Percentiles rank a stretch among this genome's conserved stretches.
Evolutionary conservation across 1,139 yeast species (phyloP).

Genomic region (Yamadazyma membranifaciens): DNA sequence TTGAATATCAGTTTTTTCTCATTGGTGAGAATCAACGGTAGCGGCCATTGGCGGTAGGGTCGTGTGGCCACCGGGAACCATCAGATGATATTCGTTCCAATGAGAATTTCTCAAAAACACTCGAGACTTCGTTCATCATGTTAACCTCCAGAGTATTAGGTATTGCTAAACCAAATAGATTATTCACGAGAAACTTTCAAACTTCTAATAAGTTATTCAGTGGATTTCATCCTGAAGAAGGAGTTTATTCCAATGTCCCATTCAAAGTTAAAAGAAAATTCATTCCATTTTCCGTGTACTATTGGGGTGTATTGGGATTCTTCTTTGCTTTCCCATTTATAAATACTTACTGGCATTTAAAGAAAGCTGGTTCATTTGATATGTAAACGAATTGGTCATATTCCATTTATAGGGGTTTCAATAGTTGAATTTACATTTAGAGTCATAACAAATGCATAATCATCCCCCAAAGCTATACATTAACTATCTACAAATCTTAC

Average conservation of each 20-base stretch:
- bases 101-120: constrained; percentile 8
- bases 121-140: background rate
- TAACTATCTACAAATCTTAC: constrained; percentile 6
- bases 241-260: constrained; percentile 89
- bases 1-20: constrained; percentile 2
- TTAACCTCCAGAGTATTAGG: background rate
- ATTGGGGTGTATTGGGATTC: constrained; percentile 73
- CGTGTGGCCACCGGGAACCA: constrained; percentile 6
- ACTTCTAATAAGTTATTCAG: constrained; percentile 23
- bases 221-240: constrained; percentile 58
- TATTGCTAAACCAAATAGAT: constrained; percentile 1
- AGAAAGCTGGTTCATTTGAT: constrained; percentile 65
- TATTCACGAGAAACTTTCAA: constrained; percentile 34
- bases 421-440: background rate
- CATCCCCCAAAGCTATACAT: background rate
- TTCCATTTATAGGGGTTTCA: background rate
- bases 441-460: background rate
- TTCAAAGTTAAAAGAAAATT: constrained; percentile 87
- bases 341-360: constrained; percentile 66
- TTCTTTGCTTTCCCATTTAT: constrained; percentile 65
- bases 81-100: constrained; percentile 12
- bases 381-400: constrained; percentile 10
- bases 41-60: background rate
- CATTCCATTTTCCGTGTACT: constrained; percentile 78
- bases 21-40: background rate